Evolutionary conservation across 106 monocot species (phyloP), one percentile per base, ranked within the genome.

Genomic region (Iris macrosiphon): DNA sequence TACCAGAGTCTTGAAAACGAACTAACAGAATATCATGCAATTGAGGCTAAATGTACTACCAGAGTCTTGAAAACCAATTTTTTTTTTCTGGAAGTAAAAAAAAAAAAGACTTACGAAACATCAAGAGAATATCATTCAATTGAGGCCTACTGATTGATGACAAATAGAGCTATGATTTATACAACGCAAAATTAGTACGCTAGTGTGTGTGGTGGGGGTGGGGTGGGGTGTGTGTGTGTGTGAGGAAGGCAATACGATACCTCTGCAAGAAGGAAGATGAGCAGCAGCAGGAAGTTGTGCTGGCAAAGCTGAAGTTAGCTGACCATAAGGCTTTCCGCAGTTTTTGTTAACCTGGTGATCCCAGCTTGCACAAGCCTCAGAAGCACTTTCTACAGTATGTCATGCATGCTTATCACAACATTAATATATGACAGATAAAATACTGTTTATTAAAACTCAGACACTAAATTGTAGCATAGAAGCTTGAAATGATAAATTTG

Each of bases 251-350:
- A 1, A 28, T 30, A 55, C 39, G n/a, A 22, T 72, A 88, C 93
- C 87, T 67, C 77, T 77, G 49, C 73, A 80, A 59, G 87, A 80
- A 57, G 93, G 88, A 66, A 93, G 62, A 78, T 83, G 68, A 33
- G 93, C 93, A 59, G 72, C 80, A 26, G 60, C 35, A 60, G 93
- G 93, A 61, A 93, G 93, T 52, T 84, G 72, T 39, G 65, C 68
- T 37, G 93, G 93, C 59, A 88, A 70, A 4, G 92, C 40, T 30
- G 59, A 68, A 49, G 43, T 59, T 38, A 75, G 82, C 29, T 72
- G 76, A 62, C 48, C 31, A 45, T 62, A 29, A 45, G 59, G 67
- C 45, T 76, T 87, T 41, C 26, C 10, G 44, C 42, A 55, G 59
- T 72, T 81, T 47, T 55, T 74, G 45, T 50, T 67, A 30, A 41